Evolutionary conservation across 192 early-diverging fungal genomes (phyloP).

Genomic region (Entrophospora sp.): DNA sequence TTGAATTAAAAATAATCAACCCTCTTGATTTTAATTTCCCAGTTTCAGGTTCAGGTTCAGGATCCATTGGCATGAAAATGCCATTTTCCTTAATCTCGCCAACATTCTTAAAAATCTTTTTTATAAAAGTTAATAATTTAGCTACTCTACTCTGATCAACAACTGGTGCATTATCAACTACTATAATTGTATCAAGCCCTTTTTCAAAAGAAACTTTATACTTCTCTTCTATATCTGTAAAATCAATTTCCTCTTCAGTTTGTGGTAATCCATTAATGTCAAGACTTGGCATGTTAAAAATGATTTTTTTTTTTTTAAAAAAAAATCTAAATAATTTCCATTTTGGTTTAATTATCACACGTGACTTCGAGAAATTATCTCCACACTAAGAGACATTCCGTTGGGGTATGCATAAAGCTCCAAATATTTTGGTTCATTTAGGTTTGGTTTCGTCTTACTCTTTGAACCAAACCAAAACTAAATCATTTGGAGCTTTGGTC

Average conservation of each 20-base stretch:
- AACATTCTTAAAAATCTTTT: constrained; percentile 70
- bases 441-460: too few relatives aligned
- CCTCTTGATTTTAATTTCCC: constrained; percentile 75
- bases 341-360: too few relatives aligned
- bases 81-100: constrained; percentile 74
- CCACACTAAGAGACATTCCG: too few relatives aligned
- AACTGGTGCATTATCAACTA: constrained; percentile 86
- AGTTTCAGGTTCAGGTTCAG: constrained; percentile 38
- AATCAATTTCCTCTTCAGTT: constrained; percentile 77
- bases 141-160: constrained; percentile 81
- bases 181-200: constrained; percentile 70
- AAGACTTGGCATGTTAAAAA: constrained; percentile 32
- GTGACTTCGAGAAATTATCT: too few relatives aligned
- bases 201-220: constrained; percentile 59
- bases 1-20: too few relatives aligned
- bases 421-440: too few relatives aligned
- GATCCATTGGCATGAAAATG: constrained; percentile 79
- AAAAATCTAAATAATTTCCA: too few relatives aligned
- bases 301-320: too few relatives aligned
- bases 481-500: too few relatives aligned
- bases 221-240: constrained; percentile 76
- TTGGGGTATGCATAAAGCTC: too few relatives aligned
- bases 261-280: constrained; percentile 57
- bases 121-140: constrained; percentile 61
- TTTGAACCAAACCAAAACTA: too few relatives aligned